Evolutionary conservation across 805 yeast genomes (phyloP), one percentile per base, ranked within the genome.

Genomic region (Grigorovia transvaalensis): DNA sequence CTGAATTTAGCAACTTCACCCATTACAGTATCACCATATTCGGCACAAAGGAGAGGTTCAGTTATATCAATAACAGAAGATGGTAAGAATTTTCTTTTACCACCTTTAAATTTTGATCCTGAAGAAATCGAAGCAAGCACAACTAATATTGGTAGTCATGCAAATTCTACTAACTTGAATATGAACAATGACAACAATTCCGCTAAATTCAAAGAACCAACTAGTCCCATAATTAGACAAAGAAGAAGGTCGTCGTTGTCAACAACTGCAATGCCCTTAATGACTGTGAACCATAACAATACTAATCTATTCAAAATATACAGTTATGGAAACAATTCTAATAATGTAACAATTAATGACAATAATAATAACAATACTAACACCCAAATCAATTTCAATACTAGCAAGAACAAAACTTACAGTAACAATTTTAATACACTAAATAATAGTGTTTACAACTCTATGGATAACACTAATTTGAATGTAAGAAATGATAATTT

Each of bases 21-120:
- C 33, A 52, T 49, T 17, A 44, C 53, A 33, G 15, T 46, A 27
- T 49, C 48, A 19, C 45, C 51, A 40, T 29, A 43, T 42, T 23
- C 40, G 2, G 12, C 53, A 35, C 50, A 51, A 44, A 50, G 57
- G 44, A 52, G 55, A 54, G 44, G 50, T 5, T 54, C 57, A 12
- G 49, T 54, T 1, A 50, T 54, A 18, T 52, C 57, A 12, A 45
- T 52, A 11, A 47, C 53, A 30, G 55, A 54, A 46, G 55, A 54
- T 49, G 57, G 57, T 15, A 52, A 52, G 40, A 52, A 52, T 19
- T 45, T 52, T 43, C 45, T 54, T 45, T 38, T 54, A 23, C 57
- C 57, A 29, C 57, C 57, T 15, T 48, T 54, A 18, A 52, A 52
- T 43, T 52, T 54, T 38, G 52, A 51, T n/a, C 52, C 56, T 35